Percentiles rank a stretch among this genome's conserved stretches.
Evolutionary conservation across 371 early-diverging fungal genomes (phyloP).

Genomic region (Coemansia sp.): DNA sequence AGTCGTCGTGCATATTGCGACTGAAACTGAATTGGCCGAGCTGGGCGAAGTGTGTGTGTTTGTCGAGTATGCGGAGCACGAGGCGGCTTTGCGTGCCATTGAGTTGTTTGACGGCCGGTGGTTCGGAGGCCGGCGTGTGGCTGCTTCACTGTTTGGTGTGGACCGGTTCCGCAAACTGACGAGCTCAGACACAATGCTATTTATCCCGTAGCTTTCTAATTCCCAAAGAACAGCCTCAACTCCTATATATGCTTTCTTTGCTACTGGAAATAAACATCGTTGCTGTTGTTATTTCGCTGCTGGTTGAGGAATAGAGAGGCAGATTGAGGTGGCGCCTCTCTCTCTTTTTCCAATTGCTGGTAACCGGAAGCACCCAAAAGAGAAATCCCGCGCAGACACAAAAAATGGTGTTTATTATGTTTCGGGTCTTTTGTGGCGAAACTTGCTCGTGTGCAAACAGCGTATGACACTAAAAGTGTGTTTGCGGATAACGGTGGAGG

Average conservation of each 20-base stretch:
- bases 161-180: slow-evolving; percentile 52
- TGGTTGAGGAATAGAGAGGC: background rate
- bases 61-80: slow-evolving; percentile 58
- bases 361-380: background rate
- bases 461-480: no score
- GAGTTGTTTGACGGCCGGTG: slow-evolving; percentile 66
- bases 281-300: no score
- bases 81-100: slow-evolving; percentile 59
- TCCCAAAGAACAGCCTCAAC: background rate
- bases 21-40: slow-evolving; percentile 16
- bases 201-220: slow-evolving; percentile 24
- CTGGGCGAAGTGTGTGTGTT: slow-evolving; percentile 60
- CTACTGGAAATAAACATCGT: no score
- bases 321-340: no score
- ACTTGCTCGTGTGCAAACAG: background rate
- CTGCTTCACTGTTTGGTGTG: slow-evolving; percentile 58
- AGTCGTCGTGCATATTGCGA: slow-evolving; percentile 58
- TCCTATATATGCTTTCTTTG: background rate
- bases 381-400: background rate
- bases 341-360: background rate
- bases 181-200: slow-evolving; percentile 50
- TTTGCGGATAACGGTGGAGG: no score
- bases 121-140: slow-evolving; percentile 69
- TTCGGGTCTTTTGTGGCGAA: background rate
- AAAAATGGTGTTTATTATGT: background rate